These are phyloP conservation scores for Alternaria triticimaculans DNA, from an alignment of 2,329 filamentous ascomycete genomes.

Conservation along the genomic window DNA sequence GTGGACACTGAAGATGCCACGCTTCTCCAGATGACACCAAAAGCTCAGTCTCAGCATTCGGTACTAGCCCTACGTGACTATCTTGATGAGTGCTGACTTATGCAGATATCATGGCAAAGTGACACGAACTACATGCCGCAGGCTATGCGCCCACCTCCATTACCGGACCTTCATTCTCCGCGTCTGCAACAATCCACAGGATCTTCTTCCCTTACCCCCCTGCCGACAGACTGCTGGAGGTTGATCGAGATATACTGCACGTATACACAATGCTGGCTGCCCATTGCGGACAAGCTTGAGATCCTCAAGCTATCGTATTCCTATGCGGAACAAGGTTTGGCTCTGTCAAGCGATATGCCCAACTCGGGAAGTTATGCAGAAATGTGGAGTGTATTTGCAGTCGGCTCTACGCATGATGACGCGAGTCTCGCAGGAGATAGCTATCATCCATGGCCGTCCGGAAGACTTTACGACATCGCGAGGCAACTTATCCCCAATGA, in stretches of 20 bases:
- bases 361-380: slow-evolving; percentile 51
- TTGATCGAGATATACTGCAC: slow-evolving; percentile 63
- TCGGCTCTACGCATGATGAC: slow-evolving; percentile 40
- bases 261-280: slow-evolving; percentile 78
- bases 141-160: not conserved
- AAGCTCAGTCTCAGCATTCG: slow-evolving; percentile 10
- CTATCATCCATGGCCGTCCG: slow-evolving; percentile 4
- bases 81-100: not conserved
- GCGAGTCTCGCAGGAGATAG: not conserved
- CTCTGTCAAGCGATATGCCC: slow-evolving; percentile 29
- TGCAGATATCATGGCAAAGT: slow-evolving; percentile 6
- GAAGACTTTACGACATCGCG: slow-evolving; percentile 31
- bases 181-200: not conserved
- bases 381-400: slow-evolving; percentile 54
- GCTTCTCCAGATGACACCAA: slow-evolving; percentile 10
- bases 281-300: slow-evolving; percentile 71
- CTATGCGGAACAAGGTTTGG: slow-evolving; percentile 56
- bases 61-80: not conserved
- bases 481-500: slow-evolving; percentile 38
- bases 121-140: not conserved
- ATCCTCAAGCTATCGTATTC: slow-evolving; percentile 64
- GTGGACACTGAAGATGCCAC: slow-evolving; percentile 18
- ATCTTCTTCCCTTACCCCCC: slow-evolving; percentile 38
- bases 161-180: slow-evolving; percentile 23
- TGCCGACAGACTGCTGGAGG: slow-evolving; percentile 66